Evolutionary conservation across 805 yeast species (phyloP).

Genomic region (Candida maltosa): DNA sequence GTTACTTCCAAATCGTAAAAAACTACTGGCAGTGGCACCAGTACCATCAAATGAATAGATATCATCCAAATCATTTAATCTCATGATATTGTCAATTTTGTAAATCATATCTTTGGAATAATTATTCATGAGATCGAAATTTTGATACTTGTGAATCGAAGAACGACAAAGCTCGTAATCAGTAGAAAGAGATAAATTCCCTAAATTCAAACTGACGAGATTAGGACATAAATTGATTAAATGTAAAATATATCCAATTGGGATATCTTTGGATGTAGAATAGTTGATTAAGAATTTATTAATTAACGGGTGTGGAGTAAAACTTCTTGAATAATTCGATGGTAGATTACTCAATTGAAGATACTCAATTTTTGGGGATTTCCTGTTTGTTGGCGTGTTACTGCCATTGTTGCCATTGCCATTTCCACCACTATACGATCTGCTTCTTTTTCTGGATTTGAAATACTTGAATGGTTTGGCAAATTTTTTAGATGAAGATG

Average conservation of each 20-base stretch:
- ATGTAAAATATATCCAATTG: constrained; percentile 73
- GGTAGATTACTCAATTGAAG: constrained; percentile 5
- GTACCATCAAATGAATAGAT: neutral
- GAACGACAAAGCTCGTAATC: constrained; percentile 57
- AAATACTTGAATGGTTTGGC: constrained; percentile 19
- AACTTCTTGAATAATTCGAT: constrained; percentile 4
- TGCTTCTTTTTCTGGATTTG: constrained; percentile 15
- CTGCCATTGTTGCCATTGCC: neutral
- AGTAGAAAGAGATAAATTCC: constrained; percentile 55
- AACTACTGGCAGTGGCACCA: neutral
- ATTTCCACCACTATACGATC: constrained; percentile 2
- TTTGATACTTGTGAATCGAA: constrained; percentile 30
- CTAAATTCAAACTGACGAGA: constrained; percentile 53
- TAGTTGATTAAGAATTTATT: constrained; percentile 61
- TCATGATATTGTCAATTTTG: constrained; percentile 21
- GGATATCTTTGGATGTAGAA: constrained; percentile 69
- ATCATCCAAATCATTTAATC: constrained; percentile 6
- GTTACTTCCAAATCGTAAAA: constrained; percentile 1
- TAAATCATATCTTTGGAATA: constrained; percentile 28
- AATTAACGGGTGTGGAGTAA: constrained; percentile 52
- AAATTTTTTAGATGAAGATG: constrained; percentile 13
- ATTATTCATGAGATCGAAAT: constrained; percentile 37
- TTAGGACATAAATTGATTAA: constrained; percentile 66
- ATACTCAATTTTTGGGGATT: constrained; percentile 7
- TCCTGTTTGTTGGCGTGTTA: constrained; percentile 3